phyloP scores from a whole-genome alignment of 2,329 filamentous ascomycete genomes.

The Botryotinia globosa region DNA sequence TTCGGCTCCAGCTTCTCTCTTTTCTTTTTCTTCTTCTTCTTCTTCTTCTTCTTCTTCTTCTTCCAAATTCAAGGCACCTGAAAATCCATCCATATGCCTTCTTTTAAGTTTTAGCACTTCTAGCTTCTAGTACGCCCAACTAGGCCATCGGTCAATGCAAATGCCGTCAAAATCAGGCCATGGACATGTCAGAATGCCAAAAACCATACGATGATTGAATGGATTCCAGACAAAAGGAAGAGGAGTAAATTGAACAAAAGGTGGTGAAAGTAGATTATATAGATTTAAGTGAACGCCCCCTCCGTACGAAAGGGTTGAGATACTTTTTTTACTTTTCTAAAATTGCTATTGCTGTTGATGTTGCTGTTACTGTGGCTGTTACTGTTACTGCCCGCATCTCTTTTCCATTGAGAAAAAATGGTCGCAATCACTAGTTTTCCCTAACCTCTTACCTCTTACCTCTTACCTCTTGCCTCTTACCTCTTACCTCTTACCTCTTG shows the following conservation, averaged over 20 bases:
- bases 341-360: background rate
- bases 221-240: background rate
- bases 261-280: background rate
- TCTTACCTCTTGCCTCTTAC: background rate
- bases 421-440: background rate
- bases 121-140: background rate
- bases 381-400: background rate
- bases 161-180: constrained; percentile 17
- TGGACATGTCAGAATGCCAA: constrained; percentile 15
- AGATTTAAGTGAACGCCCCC: background rate
- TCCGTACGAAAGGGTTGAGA: background rate
- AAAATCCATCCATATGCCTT: background rate
- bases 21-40: too few relatives aligned
- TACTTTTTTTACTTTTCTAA: background rate
- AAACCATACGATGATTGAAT: constrained; percentile 22
- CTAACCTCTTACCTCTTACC: background rate
- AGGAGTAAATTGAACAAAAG: background rate
- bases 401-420: background rate
- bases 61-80: too few relatives aligned
- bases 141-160: constrained; percentile 7
- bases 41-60: background rate
- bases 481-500: background rate
- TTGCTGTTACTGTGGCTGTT: too few relatives aligned
- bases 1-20: too few relatives aligned
- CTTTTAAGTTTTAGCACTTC: background rate